These are phyloP conservation scores for Hypoxylon rubiginosum DNA, from an alignment of 2,329 filamentous ascomycete species.

Conservation along the genomic window DNA sequence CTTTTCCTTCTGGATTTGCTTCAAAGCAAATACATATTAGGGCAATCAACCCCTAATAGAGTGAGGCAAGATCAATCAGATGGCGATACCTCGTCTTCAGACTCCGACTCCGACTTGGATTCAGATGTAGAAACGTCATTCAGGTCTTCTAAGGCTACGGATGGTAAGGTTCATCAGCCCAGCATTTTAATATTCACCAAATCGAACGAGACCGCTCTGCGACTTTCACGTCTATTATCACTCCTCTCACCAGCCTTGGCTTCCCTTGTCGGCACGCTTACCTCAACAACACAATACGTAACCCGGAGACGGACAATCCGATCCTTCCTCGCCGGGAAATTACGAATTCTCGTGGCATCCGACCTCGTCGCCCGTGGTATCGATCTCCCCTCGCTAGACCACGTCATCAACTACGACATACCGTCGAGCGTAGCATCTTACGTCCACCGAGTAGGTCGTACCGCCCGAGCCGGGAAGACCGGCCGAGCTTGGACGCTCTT, in stretches of 20 bases:
- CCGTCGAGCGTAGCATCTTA: conserved; percentile 85
- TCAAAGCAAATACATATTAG: conserved; percentile 64
- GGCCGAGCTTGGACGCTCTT: conserved; percentile 91
- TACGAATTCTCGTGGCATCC: conserved; percentile 86
- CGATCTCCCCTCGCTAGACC: conserved; percentile 81
- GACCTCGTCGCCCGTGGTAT: conserved; percentile 94
- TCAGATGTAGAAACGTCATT: conserved; percentile 46
- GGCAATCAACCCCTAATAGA: conserved; percentile 35
- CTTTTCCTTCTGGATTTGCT: conserved; percentile 87
- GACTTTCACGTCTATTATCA: conserved; percentile 83
- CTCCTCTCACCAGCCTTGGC: conserved; percentile 73
- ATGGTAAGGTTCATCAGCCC: conserved; percentile 46
- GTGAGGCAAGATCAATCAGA: conserved; percentile 40
- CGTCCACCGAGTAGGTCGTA: conserved; percentile 91
- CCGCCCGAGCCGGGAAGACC: conserved; percentile 81
- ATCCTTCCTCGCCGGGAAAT: conserved; percentile 72
- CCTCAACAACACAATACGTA: conserved; percentile 81
- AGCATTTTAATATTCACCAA: conserved; percentile 87
- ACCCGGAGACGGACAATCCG: conserved; percentile 75
- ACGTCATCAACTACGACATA: conserved; percentile 95
- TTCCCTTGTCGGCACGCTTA: conserved; percentile 75
- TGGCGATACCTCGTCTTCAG: conserved; percentile 55
- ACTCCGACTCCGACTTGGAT: conserved; percentile 52
- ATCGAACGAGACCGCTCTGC: conserved; percentile 88
- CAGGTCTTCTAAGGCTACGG: background rate